Evolutionary conservation across 345 rosid genomes (phyloP).

Genomic region (Populus alba): DNA sequence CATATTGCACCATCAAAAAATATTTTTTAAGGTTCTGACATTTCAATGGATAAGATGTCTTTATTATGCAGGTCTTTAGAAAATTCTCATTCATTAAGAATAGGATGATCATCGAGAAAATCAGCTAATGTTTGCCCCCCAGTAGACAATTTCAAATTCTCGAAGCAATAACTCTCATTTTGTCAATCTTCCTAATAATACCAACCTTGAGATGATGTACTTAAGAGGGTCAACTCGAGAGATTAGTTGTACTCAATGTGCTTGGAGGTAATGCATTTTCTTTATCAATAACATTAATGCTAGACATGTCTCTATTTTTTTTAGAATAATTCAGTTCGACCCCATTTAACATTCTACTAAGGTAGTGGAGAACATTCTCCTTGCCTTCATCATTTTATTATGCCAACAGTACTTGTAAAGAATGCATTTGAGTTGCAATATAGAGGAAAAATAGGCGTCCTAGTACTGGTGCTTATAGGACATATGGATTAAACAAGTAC

Average conservation of each 20-base stretch:
- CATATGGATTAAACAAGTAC: background rate
- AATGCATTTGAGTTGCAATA: background rate
- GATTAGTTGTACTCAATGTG: background rate
- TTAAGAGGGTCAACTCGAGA: background rate
- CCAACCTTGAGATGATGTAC: background rate
- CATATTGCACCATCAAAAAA: background rate
- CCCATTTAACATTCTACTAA: background rate
- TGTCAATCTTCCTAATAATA: no score
- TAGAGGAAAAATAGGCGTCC: background rate
- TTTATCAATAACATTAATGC: no score
- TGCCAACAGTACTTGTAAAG: background rate
- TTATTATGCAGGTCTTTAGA: background rate
- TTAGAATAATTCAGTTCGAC: no score
- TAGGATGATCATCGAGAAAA: background rate
- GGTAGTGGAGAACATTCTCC: background rate
- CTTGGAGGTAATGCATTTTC: background rate
- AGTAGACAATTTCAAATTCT: no score
- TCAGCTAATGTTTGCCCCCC: background rate
- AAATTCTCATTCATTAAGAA: background rate
- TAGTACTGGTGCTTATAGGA: accelerated
- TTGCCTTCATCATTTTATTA: background rate
- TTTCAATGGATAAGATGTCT: background rate
- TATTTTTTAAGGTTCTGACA: background rate
- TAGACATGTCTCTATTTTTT: no score
- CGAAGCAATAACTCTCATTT: no score